Evolutionary conservation across 352 stramenopile species (phyloP), one percentile per base, ranked within the genome.

Genomic region (Pythium aristosporum): DNA sequence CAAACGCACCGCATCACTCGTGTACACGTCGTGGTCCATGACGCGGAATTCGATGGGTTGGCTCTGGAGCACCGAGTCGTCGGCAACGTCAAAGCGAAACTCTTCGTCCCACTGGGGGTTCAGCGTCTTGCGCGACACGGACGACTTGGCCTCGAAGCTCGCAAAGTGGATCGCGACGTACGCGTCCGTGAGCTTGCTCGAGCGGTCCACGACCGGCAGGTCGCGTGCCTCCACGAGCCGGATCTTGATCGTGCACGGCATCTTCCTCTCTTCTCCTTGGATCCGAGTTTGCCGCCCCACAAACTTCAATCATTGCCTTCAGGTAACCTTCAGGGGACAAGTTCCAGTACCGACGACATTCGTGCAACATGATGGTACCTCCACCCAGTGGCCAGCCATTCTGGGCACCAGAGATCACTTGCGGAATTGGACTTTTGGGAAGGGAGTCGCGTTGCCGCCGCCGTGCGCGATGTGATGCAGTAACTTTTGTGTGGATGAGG

Each of bases 51-150:
- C 94, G 47, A 99, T 93, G 18, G 97, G 97, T 63, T 99, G 96
- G 71, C 98, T 97, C 81, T 99, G 97, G 28, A 99, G 75, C 23
- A 99, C 80, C 18, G 92, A 97, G 79, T 99, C 98, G 74, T 99
- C 97, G 20, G 92, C 91, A 43, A 99, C 95, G 62, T 99, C 96
- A 71, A 99, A 99, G 64, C 96, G 90, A 73, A 99, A 99, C 71
- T 99, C 97, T 72, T 99, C 94, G 71, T 99, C 92, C 93, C 95
- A 99, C 20, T 91, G 82, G n/a, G 97, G 97, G 79, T 98, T 96
- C 9, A 98, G 75, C 43, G 89, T 97, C 79, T 97, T 97, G 68
- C 93, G 88, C 61, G 84, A 96, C 11, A 98, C 88, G 9, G 75
- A 87, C 23, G 92, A 98, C 68, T 92, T 90, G 75, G 92, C 86